Evolutionary conservation across 179 eudicot genomes (phyloP).

Genomic region (Beta corolliflora): DNA sequence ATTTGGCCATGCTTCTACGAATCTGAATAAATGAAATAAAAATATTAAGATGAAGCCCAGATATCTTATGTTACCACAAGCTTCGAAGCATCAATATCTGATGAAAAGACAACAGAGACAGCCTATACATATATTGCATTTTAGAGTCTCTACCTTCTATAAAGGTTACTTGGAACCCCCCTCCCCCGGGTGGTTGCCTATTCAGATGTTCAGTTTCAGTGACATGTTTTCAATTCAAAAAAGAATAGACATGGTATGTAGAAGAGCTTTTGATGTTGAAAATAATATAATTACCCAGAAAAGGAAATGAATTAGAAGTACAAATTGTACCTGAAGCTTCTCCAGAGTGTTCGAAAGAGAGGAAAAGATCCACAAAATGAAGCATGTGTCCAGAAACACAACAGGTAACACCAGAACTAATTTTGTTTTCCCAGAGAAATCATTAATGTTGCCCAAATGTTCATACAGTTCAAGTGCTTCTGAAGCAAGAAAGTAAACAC

Average conservation of each 20-base stretch:
- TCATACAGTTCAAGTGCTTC: constrained; percentile 92
- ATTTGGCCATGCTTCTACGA: constrained; percentile 80
- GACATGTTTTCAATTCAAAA: no score
- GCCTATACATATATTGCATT: neutral
- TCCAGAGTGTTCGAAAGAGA: constrained; percentile 81
- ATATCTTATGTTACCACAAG: neutral
- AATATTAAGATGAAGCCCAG: neutral
- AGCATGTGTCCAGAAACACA: constrained; percentile 79
- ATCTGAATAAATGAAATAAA: constrained; percentile 42
- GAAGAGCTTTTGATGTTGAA: neutral
- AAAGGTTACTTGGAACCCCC: no score
- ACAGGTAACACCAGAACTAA: constrained; percentile 85
- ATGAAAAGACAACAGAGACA: neutral
- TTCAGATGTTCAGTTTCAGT: no score
- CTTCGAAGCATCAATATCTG: neutral
- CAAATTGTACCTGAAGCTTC: constrained; percentile 74
- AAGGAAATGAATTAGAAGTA: constrained; percentile 5
- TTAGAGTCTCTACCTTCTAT: neutral
- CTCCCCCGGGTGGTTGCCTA: neutral
- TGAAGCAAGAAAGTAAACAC: constrained; percentile 69
- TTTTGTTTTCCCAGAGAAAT: constrained; percentile 77
- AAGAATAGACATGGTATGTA: neutral
- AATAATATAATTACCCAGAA: neutral
- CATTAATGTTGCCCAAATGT: constrained; percentile 85
- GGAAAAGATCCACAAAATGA: constrained; percentile 91